These are phyloP conservation scores for Auriscalpium microsporum DNA, from an alignment of 768 basidiomycete genomes.

Conservation along the genomic window DNA sequence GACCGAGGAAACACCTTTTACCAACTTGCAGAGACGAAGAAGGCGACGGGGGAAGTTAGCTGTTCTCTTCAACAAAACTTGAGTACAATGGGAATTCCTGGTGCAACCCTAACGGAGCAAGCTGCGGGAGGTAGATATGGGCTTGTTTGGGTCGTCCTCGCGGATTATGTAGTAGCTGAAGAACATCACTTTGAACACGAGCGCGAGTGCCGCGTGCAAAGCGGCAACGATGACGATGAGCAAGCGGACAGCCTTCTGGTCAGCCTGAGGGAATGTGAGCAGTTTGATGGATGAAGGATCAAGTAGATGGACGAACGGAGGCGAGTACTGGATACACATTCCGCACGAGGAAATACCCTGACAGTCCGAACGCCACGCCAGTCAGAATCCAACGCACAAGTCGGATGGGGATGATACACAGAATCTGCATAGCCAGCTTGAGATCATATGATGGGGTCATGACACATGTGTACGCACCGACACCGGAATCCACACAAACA, in stretches of 20 bases:
- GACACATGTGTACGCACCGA: slow-evolving; percentile 41
- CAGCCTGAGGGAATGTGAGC: slow-evolving; percentile 43
- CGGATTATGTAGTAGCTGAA: slow-evolving; percentile 47
- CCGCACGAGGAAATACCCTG: slow-evolving; percentile 77
- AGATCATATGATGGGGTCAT: neutral
- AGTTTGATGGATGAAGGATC: neutral
- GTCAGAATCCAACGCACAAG: slow-evolving; percentile 78
- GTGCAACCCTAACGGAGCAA: too few relatives aligned
- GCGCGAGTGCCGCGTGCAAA: slow-evolving; percentile 72
- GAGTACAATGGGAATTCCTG: too few relatives aligned
- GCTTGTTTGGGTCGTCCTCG: slow-evolving; percentile 21
- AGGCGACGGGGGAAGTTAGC: too few relatives aligned
- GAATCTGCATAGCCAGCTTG: slow-evolving; percentile 35
- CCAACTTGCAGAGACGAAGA: too few relatives aligned
- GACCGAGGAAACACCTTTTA: too few relatives aligned
- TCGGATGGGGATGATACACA: slow-evolving; percentile 81
- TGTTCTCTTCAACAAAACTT: too few relatives aligned
- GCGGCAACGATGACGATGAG: slow-evolving; percentile 67
- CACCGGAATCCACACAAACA: slow-evolving; percentile 85
- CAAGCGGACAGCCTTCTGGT: slow-evolving; percentile 78
- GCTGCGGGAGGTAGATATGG: too few relatives aligned
- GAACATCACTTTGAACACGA: slow-evolving; percentile 80
- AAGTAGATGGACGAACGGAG: slow-evolving; percentile 41
- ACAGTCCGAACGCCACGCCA: slow-evolving; percentile 62
- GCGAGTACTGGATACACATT: slow-evolving; percentile 90